Conservation (phyloP, 2,329 filamentous ascomycete species). For the Fonsecaea monophora region DNA sequence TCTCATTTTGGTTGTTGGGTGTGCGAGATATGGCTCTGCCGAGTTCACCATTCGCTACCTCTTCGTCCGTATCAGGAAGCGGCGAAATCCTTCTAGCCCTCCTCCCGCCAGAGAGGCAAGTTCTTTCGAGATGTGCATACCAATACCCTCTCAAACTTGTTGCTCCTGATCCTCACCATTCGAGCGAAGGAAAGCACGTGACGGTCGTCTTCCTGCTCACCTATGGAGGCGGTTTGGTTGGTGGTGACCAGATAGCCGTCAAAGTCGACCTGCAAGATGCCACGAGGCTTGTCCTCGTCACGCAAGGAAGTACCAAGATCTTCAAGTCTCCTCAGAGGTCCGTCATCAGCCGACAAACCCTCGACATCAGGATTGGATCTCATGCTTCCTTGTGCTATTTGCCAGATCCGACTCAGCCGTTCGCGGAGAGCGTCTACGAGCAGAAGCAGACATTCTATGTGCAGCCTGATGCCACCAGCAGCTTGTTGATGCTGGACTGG, state of each 20-base stretch:
- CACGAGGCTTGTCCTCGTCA: slow-evolving; percentile 70
- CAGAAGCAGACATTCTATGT: slow-evolving; percentile 81
- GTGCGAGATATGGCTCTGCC: slow-evolving; percentile 35
- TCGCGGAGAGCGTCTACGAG: slow-evolving; percentile 80
- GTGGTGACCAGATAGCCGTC: slow-evolving; percentile 81
- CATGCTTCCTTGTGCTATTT: slow-evolving; percentile 67
- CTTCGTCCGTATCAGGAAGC: slow-evolving; percentile 75
- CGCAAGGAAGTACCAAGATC: slow-evolving; percentile 88
- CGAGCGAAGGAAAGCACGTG: slow-evolving; percentile 56
- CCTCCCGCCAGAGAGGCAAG: slow-evolving; percentile 73
- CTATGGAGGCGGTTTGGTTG: slow-evolving; percentile 91
- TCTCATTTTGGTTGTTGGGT: background rate
- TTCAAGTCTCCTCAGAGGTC: slow-evolving; percentile 73
- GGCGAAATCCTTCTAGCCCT: slow-evolving; percentile 77
- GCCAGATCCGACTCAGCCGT: slow-evolving; percentile 93
- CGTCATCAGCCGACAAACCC: slow-evolving; percentile 53
- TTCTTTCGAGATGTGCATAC: slow-evolving; percentile 77
- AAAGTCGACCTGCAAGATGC: slow-evolving; percentile 67
- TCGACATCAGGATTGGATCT: slow-evolving; percentile 57
- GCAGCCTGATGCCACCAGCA: slow-evolving; percentile 54
- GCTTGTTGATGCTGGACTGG: slow-evolving; percentile 89
- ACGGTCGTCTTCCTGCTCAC: slow-evolving; percentile 80
- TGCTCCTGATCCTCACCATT: slow-evolving; percentile 71
- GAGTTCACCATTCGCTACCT: slow-evolving; percentile 76
- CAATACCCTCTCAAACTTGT: slow-evolving; percentile 96